Conservation (phyloP, 164 flowering plant genomes). For the Cinnamomum micranthum region DNA sequence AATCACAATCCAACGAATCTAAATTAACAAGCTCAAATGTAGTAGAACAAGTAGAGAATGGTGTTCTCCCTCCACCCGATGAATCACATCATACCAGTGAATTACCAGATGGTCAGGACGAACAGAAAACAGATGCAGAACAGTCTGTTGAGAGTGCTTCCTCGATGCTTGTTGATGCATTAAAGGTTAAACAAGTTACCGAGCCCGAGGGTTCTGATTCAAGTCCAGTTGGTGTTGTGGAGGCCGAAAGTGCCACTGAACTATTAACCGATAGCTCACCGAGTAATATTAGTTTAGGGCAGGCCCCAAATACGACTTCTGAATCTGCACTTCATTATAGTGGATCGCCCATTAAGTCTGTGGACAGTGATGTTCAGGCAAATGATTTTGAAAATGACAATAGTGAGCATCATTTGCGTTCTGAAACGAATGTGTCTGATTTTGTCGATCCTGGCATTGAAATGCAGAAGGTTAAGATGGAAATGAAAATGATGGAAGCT, state of each 20-base stretch:
- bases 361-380: conserved; percentile 25
- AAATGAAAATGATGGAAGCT: conserved; percentile 96
- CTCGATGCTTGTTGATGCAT: conserved; percentile 22
- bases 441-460: conserved; percentile 37
- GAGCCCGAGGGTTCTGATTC: conserved; percentile 25
- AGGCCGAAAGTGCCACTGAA: conserved; percentile 30
- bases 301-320: conserved; percentile 22
- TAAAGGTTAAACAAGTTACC: conserved; percentile 18
- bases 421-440: conserved; percentile 33
- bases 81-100: conserved; percentile 21
- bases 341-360: conserved; percentile 21
- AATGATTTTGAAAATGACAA: conserved; percentile 29
- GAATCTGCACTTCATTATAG: conserved; percentile 29
- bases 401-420: conserved; percentile 35
- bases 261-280: conserved; percentile 11
- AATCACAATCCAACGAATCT: conserved; percentile 25
- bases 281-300: conserved; percentile 20
- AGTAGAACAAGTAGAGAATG: conserved; percentile 22
- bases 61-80: conserved; percentile 11
- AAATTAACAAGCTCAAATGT: conserved; percentile 19
- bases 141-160: conserved; percentile 25
- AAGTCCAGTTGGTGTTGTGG: conserved; percentile 19
- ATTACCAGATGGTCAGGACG: conserved; percentile 25
- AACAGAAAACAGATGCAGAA: conserved; percentile 23
- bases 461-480: conserved; percentile 68